A percentile compares a stretch with the other conserved stretches of the same genome.
phyloP scores from a whole-genome alignment of 805 yeast genomes.

The Wickerhamomyces kurtzmanii region DNA sequence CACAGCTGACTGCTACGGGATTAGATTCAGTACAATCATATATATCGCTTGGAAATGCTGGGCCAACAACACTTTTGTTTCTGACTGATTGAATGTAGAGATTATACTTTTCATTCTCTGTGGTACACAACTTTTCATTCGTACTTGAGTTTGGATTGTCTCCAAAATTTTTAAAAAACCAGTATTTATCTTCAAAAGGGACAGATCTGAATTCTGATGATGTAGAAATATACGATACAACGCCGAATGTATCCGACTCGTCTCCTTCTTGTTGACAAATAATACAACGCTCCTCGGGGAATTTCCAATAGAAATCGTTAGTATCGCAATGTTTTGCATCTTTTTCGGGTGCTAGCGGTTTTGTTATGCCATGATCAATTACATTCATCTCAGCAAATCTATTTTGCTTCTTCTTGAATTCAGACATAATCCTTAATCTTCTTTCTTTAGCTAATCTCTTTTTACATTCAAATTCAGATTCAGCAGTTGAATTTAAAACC shows the following conservation, averaged over 20 bases:
- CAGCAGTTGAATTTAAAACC: slow-evolving; percentile 2
- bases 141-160: slow-evolving; percentile 19
- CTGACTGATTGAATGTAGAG: slow-evolving; percentile 25
- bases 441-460: slow-evolving; percentile 62
- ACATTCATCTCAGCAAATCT: slow-evolving; percentile 53
- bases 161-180: slow-evolving; percentile 57
- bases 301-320: slow-evolving; percentile 44
- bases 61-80: slow-evolving; percentile 45
- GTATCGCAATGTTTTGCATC: slow-evolving; percentile 28
- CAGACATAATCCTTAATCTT: slow-evolving; percentile 63
- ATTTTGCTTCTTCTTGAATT: slow-evolving; percentile 70
- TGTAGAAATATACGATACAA: slow-evolving; percentile 51
- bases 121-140: slow-evolving; percentile 15
- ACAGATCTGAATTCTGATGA: slow-evolving; percentile 52
- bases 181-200: slow-evolving; percentile 53
- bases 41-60: slow-evolving; percentile 48
- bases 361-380: slow-evolving; percentile 17
- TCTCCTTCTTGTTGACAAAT: slow-evolving; percentile 71
- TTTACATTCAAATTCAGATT: slow-evolving; percentile 41
- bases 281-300: slow-evolving; percentile 69
- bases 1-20: slow-evolving; percentile 65
- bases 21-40: slow-evolving; percentile 25
- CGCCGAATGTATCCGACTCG: slow-evolving; percentile 62
- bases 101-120: slow-evolving; percentile 24
- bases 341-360: slow-evolving; percentile 10